These are phyloP conservation scores for Aspergillus bertholletiae DNA, from an alignment of 495 filamentous ascomycete genomes.

Conservation along the genomic window DNA sequence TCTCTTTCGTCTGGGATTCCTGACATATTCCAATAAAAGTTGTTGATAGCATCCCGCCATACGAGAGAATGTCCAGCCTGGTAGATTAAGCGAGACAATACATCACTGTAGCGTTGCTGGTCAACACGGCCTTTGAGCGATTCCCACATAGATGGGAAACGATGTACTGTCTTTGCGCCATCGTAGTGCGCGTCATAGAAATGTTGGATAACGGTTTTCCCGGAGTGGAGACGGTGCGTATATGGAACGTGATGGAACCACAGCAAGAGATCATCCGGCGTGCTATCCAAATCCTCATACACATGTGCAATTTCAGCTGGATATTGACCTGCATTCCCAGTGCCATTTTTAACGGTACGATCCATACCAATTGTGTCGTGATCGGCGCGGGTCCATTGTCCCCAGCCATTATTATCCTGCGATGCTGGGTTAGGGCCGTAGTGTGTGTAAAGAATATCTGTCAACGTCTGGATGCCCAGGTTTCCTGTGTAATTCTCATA, in stretches of 20 bases:
- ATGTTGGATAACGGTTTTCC: conserved; percentile 71
- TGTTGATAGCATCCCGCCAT: conserved; percentile 62
- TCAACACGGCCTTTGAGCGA: conserved; percentile 55
- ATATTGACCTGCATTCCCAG: conserved; percentile 63
- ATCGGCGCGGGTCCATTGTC: conserved; percentile 70
- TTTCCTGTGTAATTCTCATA: conserved; percentile 73
- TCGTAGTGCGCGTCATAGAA: conserved; percentile 71
- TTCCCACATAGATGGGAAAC: conserved; percentile 52
- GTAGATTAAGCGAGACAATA: conserved; percentile 54
- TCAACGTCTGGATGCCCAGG: conserved; percentile 66
- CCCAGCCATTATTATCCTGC: conserved; percentile 66
- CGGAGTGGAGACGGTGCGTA: conserved; percentile 58
- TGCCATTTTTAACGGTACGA: conserved; percentile 63
- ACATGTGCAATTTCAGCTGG: conserved; percentile 51
- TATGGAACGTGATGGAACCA: conserved; percentile 78
- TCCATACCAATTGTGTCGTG: conserved; percentile 64
- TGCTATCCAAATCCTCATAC: conserved; percentile 60
- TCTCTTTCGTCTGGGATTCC: conserved; percentile 51
- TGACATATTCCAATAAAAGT: conserved; percentile 59
- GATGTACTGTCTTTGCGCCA: conserved; percentile 57
- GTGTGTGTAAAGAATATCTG: conserved; percentile 63
- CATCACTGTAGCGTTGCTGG: conserved; percentile 55
- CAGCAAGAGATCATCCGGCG: conserved; percentile 64
- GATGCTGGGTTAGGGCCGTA: conserved; percentile 65
- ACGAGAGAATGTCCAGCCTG: conserved; percentile 68